Percentiles rank a stretch among this genome's conserved stretches.
Conservation (phyloP, 805 yeast genomes). For the Candida odintsovae region DNA sequence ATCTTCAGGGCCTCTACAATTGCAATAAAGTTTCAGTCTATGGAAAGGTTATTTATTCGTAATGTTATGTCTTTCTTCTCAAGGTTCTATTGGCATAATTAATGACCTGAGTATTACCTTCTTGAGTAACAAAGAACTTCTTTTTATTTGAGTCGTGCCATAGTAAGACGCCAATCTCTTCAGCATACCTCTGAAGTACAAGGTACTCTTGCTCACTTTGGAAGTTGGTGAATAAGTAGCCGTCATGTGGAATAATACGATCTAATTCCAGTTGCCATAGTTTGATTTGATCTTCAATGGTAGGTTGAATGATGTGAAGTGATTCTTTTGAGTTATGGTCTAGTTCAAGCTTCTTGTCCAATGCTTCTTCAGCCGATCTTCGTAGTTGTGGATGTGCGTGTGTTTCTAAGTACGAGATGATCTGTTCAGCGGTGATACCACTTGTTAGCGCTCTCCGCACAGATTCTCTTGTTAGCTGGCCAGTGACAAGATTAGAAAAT, state of each 20-base stretch:
- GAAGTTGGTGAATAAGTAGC: slow-evolving; percentile 85
- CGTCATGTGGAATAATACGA: slow-evolving; percentile 80
- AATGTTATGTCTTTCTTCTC: slow-evolving; percentile 17
- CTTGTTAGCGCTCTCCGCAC: slow-evolving; percentile 75
- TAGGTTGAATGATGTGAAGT: slow-evolving; percentile 77
- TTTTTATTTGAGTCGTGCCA: slow-evolving; percentile 74
- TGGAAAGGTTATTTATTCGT: background rate
- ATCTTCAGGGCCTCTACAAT: too few species aligned
- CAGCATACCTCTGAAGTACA: slow-evolving; percentile 67
- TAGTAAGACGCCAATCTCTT: slow-evolving; percentile 84
- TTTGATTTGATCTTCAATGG: slow-evolving; percentile 93
- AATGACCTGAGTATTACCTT: slow-evolving; percentile 85
- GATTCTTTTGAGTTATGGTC: slow-evolving; percentile 41
- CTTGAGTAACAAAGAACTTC: slow-evolving; percentile 80
- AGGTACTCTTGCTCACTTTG: slow-evolving; percentile 72
- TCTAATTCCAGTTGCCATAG: slow-evolving; percentile 96
- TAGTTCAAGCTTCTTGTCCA: slow-evolving; percentile 62
- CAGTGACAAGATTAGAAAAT: slow-evolving; percentile 88
- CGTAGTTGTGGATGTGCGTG: slow-evolving; percentile 95
- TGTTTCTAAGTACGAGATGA: slow-evolving; percentile 78
- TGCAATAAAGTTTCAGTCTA: background rate
- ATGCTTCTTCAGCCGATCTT: slow-evolving; percentile 60
- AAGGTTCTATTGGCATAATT: slow-evolving; percentile 75
- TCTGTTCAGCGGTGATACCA: slow-evolving; percentile 94
- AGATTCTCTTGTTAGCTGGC: slow-evolving; percentile 89